phyloP scores from a whole-genome alignment of 768 basidiomycete genomes.

The Tubosaeta brunneosetosa region DNA sequence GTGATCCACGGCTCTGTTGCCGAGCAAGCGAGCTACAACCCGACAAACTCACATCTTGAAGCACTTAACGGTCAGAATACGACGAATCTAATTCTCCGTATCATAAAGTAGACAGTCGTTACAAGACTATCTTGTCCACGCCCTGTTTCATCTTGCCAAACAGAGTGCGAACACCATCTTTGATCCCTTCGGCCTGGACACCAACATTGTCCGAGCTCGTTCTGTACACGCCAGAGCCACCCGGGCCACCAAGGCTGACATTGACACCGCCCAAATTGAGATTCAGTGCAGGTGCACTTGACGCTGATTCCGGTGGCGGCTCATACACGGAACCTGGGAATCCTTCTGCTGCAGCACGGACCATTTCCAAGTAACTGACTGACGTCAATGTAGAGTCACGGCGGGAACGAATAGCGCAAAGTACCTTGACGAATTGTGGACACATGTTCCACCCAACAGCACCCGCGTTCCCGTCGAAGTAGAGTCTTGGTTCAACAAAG shows the following conservation, averaged over 20 bases:
- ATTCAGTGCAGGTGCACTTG: slow-evolving; percentile 76
- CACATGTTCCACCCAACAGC: slow-evolving; percentile 88
- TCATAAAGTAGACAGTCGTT: neutral
- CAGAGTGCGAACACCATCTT: slow-evolving; percentile 83
- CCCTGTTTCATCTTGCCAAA: slow-evolving; percentile 88
- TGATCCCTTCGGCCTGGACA: slow-evolving; percentile 81
- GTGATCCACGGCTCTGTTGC: slow-evolving; percentile 19
- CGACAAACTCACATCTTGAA: no score
- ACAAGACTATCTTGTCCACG: slow-evolving; percentile 55
- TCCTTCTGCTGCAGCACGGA: slow-evolving; percentile 61
- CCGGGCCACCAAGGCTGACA: slow-evolving; percentile 86
- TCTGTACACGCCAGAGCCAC: slow-evolving; percentile 80
- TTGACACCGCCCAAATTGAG: slow-evolving; percentile 91
- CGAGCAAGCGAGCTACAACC: neutral
- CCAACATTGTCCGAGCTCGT: slow-evolving; percentile 68
- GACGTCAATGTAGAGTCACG: slow-evolving; percentile 3
- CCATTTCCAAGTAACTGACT: slow-evolving; percentile 82
- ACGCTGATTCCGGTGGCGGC: slow-evolving; percentile 69
- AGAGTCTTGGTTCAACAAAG: slow-evolving; percentile 82
- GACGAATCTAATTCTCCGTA: no score
- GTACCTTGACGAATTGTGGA: slow-evolving; percentile 92
- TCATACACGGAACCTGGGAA: slow-evolving; percentile 67
- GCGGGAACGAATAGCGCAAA: slow-evolving; percentile 13
- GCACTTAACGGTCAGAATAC: no score
- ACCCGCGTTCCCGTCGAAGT: slow-evolving; percentile 63